A percentile compares a stretch with the other conserved stretches of the same genome.
phyloP scores from a whole-genome alignment of 768 basidiomycete species.

The Mycena galopus region DNA sequence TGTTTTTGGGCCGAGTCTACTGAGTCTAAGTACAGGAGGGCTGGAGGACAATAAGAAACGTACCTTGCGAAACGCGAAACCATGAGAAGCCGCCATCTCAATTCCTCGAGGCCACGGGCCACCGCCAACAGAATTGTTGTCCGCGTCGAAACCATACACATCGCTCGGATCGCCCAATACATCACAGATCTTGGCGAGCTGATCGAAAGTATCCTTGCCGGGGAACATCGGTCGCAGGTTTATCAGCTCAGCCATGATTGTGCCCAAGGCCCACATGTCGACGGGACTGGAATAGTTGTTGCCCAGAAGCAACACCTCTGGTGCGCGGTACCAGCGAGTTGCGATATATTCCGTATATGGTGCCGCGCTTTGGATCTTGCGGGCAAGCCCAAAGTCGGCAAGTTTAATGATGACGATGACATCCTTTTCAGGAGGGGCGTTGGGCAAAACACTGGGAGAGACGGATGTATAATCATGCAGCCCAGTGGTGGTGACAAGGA shows the following conservation, averaged over 20 bases:
- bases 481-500: slow-evolving; percentile 97
- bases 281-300: slow-evolving; percentile 96
- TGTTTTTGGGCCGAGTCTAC: slow-evolving; percentile 75
- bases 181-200: slow-evolving; percentile 91
- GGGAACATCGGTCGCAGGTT: slow-evolving; percentile 97
- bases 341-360: slow-evolving; percentile 99
- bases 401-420: slow-evolving; percentile 97
- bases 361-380: slow-evolving; percentile 87
- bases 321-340: slow-evolving; percentile 99
- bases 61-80: slow-evolving; percentile 93
- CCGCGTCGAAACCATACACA: slow-evolving; percentile 82
- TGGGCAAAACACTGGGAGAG: slow-evolving; percentile 73
- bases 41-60: slow-evolving; percentile 45
- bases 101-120: slow-evolving; percentile 90
- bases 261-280: slow-evolving; percentile 99
- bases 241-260: slow-evolving; percentile 97
- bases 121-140: slow-evolving; percentile 82
- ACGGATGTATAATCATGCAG: slow-evolving; percentile 91
- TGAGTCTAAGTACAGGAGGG: too few relatives aligned
- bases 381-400: slow-evolving; percentile 97
- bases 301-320: slow-evolving; percentile 93
- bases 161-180: slow-evolving; percentile 92
- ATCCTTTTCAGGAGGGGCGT: slow-evolving; percentile 86
- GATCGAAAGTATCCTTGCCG: slow-evolving; percentile 92
- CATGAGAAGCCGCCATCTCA: slow-evolving; percentile 87